phyloP scores from a whole-genome alignment of 2,329 filamentous ascomycete species.

The Tetracladium maxilliforme region DNA sequence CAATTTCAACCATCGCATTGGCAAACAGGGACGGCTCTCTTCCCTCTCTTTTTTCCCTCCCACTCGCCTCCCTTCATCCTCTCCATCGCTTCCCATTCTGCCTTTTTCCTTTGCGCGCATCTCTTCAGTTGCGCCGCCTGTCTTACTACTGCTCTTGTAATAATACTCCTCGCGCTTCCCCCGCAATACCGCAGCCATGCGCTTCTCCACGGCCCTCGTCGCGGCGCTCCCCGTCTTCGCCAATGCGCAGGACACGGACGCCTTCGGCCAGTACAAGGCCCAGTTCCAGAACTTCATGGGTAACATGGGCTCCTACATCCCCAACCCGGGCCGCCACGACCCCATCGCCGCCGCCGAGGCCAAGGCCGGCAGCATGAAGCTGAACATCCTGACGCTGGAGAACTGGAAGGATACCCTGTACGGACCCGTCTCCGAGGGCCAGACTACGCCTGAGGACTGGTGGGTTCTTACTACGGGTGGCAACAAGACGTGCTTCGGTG shows the following conservation, averaged over 20 bases:
- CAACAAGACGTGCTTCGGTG: constrained; percentile 65
- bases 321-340: constrained; percentile 31
- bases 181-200: constrained; percentile 25
- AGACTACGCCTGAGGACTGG: constrained; percentile 57
- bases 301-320: constrained; percentile 37
- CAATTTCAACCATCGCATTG: too few species aligned
- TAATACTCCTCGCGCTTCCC: too few species aligned
- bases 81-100: too few species aligned
- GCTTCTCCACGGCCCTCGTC: constrained; percentile 34
- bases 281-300: constrained; percentile 51
- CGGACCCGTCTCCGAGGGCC: constrained; percentile 39
- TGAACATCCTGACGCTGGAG: constrained; percentile 46
- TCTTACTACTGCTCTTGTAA: too few species aligned
- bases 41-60: too few species aligned
- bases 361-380: constrained; percentile 32
- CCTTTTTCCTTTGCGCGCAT: too few species aligned
- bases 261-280: constrained; percentile 41
- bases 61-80: too few species aligned
- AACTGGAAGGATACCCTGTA: constrained; percentile 60
- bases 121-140: too few species aligned
- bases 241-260: constrained; percentile 34
- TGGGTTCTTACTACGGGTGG: constrained; percentile 60
- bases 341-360: constrained; percentile 30
- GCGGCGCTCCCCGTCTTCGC: constrained; percentile 41
- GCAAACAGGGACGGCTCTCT: too few species aligned